Evolutionary conservation across 768 basidiomycete genomes (phyloP), one percentile per base, ranked within the genome.

Genomic region (Cystobasidium ongulense): DNA sequence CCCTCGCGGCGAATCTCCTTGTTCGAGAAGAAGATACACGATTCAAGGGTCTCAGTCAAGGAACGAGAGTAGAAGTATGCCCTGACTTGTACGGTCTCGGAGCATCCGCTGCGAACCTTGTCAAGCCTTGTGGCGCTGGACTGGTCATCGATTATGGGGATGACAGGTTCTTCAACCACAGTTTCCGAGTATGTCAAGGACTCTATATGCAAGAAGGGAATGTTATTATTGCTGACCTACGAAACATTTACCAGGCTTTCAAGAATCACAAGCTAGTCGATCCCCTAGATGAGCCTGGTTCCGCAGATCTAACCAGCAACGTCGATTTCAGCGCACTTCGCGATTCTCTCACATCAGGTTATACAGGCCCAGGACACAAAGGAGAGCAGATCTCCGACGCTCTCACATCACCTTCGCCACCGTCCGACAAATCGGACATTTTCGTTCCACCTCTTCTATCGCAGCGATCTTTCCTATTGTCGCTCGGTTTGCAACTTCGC

Each of bases 281-380:
- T 80, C 84, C 90, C 1, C 95, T 98, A 79, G 84, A 89, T 65
- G 83, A 84, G 11, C 93, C 94, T 0, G 96, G 96, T 21, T 85
- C 90, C 50, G 89, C 90, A 50, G 96, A 99, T 81, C 82, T 98
- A 59, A 99, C 96, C 0, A 88, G 90, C n/a, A 96, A 98, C 78
- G 95, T 99, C 61, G 94, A 99, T 82, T 98, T 98, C 81, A 86
- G 88, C 0, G 91, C 90, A 80, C 84, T 98, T 57, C 85, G 85
- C 78, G 92, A 96, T 82, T 88, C 90, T 0, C 83, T 92, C 75
- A 80, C 80, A 0, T 87, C 86, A 67, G 81, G 86, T 1, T 89
- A 91, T 90, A 73, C 31, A 86, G 80, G 25, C 39, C 25, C 54
- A 38, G 21, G 38, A 73, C 65, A 33, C 27, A 67, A 33, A 75